Base-by-base conservation (phyloP, 192 early-diverging fungal species). In the Gaertneriomyces semiglobifer region DNA sequence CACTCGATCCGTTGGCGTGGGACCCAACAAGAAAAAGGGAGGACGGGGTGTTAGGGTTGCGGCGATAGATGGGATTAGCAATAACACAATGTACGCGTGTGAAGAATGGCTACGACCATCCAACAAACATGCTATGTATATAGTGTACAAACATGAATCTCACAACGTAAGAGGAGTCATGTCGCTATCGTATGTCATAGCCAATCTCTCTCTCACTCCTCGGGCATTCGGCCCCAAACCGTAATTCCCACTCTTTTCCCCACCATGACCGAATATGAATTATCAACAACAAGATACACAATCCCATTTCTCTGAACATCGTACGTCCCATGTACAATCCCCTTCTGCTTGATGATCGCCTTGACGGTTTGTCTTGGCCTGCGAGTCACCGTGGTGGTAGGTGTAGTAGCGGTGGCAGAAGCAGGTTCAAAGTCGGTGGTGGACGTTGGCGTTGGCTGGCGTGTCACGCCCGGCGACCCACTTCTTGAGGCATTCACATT, bases 261-360 rank as follows among this genome's bases (percentile, higher is more conserved):
- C 19, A 74, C 53, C 18, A 80, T 69, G 3, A 80, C 55, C 5
- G 71, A 68, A 11, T 58, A 38, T 11, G 67, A 53, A 54, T 80
- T 80, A 57, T 80, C 79, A 68, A 68, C 77, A 12, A 80, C 73
- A 62, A 80, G 70, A 9, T 11, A 62, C 59, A n/a, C 39, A 8
- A 11, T n/a, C 55, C 56, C 47, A 45, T 57, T 9, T 7, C 20
- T 68, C 44, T 20, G 11, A 59, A 9, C 6, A 33, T 40, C 18
- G 38, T 7, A 59, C 14, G 58, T 25, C 33, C 7, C 20, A 16
- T 8, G 39, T 33, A 33, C 16, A 39, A n/a, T 16, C 16, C n/a
- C 7, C 7, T n/a, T 16, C 16, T 42, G 58, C 11, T 33, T 14
- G 25, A 42, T 42, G 42, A 40, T 52, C 44, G 39, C 4, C 14